These are phyloP conservation scores for Sordariomycetes sp. DNA, from an alignment of 2,329 filamentous ascomycete species.

Conservation along the genomic window DNA sequence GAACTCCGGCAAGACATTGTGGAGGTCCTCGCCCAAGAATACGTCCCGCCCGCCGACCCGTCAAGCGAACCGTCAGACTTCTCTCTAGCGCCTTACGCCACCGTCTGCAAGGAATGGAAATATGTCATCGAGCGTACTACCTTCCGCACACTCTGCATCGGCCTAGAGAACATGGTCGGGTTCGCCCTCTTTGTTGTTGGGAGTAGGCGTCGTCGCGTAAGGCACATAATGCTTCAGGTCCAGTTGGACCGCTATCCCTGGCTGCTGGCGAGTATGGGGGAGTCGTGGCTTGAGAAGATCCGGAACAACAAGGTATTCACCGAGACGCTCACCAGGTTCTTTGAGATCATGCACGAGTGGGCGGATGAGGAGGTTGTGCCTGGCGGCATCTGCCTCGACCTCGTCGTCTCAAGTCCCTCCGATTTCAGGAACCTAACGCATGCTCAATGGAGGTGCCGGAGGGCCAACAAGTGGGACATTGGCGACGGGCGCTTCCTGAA, in stretches of 20 bases:
- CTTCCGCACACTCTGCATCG: constrained; percentile 5
- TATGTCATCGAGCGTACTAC: constrained; percentile 7
- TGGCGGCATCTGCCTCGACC: constrained; percentile 9
- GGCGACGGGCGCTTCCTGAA: constrained; percentile 11
- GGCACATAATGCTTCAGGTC: constrained; percentile 6
- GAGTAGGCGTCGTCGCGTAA: constrained; percentile 4
- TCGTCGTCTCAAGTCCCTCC: constrained; percentile 10
- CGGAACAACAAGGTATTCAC: constrained; percentile 7
- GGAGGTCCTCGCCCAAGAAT: neutral
- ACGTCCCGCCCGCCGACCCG: neutral
- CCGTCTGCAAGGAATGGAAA: constrained; percentile 8
- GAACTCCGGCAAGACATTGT: constrained; percentile 2
- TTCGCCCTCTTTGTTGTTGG: constrained; percentile 1
- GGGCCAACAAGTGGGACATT: constrained; percentile 10
- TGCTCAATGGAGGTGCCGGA: constrained; percentile 11
- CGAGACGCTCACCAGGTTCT: constrained; percentile 5
- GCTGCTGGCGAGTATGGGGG: constrained; percentile 6
- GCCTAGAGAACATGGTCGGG: neutral
- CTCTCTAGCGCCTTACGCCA: constrained; percentile 5
- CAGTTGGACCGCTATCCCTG: constrained; percentile 4
- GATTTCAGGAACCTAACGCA: constrained; percentile 11
- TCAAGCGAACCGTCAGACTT: neutral
- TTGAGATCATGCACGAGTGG: constrained; percentile 9
- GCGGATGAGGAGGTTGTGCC: constrained; percentile 7
- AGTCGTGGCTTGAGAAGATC: constrained; percentile 8